Base-by-base conservation (phyloP, 352 stramenopile genomes). In the Globisporangium cylindrosporum region DNA sequence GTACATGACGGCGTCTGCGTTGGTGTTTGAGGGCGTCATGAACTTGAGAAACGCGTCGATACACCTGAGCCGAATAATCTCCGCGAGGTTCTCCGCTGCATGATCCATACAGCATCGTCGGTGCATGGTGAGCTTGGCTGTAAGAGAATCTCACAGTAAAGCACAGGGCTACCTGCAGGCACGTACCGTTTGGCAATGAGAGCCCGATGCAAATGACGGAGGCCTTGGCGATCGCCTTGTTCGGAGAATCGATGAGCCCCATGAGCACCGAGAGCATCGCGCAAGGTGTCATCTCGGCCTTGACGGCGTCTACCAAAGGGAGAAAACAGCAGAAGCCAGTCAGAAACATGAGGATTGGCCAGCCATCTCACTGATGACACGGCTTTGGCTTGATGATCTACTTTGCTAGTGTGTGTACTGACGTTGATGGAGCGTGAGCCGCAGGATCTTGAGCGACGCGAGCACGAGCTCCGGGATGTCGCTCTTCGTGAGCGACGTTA, bases 1-100 rank as follows among this genome's bases (percentile, higher is more conserved):
- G 64, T 81, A 86, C 32, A 87, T 73, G 29, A 82, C 69, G n/a
- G 77, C 81, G 46, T 86, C 73, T 0, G 71, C 74, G 48, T 80
- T 87, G 2, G 73, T 41, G 43, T 88, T 89, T 3, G 62, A 54
- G 1, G 82, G 79, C 27, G 64, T 67, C 69, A 89, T 80, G 43
- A 85, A 63, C 25, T 77, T 76, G 14, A 92, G 64, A 41, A 92
- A 79, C 4, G 74, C 67, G 27, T 92, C 82, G 46, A 92, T 79
- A 20, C 80, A 90, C 0, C 77, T 71, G 8, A 89, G 72, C 1
- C 77, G 72, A 29, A 81, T 43, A 12, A 92, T 82, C 56, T 90
- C 76, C 0, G 62, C 46, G 32, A 92, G 71, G 60, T 89, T 92
- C n/a, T 76, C 73, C 4, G 73, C 84, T 92, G 32, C 48, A 34